These are phyloP conservation scores for Peronospora destructor DNA, from an alignment of 352 stramenopile species.

Conservation along the genomic window DNA sequence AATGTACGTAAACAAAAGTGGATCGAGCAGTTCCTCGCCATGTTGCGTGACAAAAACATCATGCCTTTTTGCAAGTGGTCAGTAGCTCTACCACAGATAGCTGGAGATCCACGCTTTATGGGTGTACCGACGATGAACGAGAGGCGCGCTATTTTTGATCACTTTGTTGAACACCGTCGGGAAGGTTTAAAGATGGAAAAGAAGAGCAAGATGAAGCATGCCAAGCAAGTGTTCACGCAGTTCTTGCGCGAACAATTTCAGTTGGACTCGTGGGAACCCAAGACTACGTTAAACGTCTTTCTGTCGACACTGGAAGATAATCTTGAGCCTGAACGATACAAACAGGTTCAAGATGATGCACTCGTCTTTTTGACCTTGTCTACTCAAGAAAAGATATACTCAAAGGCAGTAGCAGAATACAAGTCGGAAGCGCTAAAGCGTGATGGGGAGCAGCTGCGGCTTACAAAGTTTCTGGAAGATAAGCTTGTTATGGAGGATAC, in stretches of 20 bases:
- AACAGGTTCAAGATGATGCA: conserved; percentile 35
- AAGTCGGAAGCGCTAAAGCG: conserved; percentile 30
- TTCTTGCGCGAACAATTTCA: conserved; percentile 45
- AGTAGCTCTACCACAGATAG: conserved; percentile 66
- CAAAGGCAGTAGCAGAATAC: conserved; percentile 35
- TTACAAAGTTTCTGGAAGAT: conserved; percentile 29
- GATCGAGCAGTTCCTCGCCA: conserved; percentile 53
- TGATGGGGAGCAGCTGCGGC: conserved; percentile 26
- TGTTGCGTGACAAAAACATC: conserved; percentile 80
- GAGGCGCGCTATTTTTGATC: conserved; percentile 68
- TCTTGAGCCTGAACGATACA: conserved; percentile 26
- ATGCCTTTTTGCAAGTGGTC: conserved; percentile 83
- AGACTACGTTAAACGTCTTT: conserved; percentile 48
- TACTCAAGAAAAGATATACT: conserved; percentile 50
- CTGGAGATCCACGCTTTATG: conserved; percentile 64
- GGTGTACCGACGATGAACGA: conserved; percentile 73
- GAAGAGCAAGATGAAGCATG: conserved; percentile 62
- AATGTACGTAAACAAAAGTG: conserved; percentile 39
- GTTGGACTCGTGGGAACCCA: conserved; percentile 36
- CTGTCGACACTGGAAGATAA: conserved; percentile 41
- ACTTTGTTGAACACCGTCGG: conserved; percentile 69
- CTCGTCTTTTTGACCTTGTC: conserved; percentile 35
- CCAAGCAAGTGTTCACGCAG: conserved; percentile 44
- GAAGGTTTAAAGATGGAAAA: conserved; percentile 71
- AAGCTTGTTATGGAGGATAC: conserved; percentile 18